Base-by-base conservation (phyloP, 1,139 yeast genomes). In the Hansenula anomala region DNA sequence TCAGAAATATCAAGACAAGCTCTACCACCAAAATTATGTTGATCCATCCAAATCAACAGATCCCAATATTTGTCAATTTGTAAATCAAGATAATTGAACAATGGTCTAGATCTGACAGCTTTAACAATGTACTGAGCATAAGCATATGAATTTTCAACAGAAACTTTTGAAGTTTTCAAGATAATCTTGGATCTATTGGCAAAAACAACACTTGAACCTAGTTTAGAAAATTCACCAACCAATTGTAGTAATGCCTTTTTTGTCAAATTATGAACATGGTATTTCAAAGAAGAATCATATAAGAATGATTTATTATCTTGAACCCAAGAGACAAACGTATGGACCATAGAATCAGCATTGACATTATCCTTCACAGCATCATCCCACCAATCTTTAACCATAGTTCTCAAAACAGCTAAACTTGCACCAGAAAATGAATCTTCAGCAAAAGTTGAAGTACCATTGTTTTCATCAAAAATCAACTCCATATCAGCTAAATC, bases 311-410 rank as follows among this genome's bases (percentile, higher is more conserved):
- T 75, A 12, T 84, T 76, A 37, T 80, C 75, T 47, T 88, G 88
- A 18, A 89, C 87, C 99, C 99, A 92, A 5, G 82, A 71, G 3
- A 88, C 85, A 57, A 92, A 80, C 30, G 80, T 75, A 52, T 87
- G 87, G 52, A 92, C 83, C 75, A 92, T 75, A 1, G 87, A 67
- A 58, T 92, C 98, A 0, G 97, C 97, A 48, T 80, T 80, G 10
- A 68, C 54, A 48, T 84, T 75, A 44, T 78, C 78, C 25, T 70
- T 68, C 40, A 86, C 64, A 0, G 97, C 97, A 55, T 81, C 86
- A 55, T 88, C 95, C 97, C 97, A 92, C 96, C 97, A 88, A 31
- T 73, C 80, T 52, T 83, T 87, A 9, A 94, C 84, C 75, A 92
- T 68, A 4, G 73, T 61, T 55, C 95, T 75, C 43, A 94, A 69